Conservation (phyloP, 2,329 filamentous ascomycete genomes). For the Dothiorella sarmentorum region DNA sequence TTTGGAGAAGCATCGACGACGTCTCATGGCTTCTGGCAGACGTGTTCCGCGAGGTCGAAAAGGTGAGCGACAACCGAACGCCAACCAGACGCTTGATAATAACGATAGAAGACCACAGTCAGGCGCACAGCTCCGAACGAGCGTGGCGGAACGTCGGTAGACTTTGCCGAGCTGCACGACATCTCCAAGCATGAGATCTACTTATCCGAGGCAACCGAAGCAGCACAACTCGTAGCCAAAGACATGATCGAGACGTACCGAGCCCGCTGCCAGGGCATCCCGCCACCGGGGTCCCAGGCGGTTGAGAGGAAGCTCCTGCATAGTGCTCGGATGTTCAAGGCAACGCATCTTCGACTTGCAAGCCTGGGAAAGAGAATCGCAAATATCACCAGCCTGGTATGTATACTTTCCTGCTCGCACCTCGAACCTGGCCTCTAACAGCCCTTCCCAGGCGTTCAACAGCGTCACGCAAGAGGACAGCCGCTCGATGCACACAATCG, state of each 20-base stretch:
- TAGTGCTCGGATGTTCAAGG: constrained; percentile 32
- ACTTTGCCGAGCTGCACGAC: constrained; percentile 35
- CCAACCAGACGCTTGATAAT: neutral
- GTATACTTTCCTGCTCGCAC: neutral
- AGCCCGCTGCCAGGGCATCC: neutral
- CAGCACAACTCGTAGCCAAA: constrained; percentile 28
- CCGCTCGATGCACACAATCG: constrained; percentile 46
- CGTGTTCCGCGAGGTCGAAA: constrained; percentile 33
- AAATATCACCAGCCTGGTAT: constrained; percentile 36
- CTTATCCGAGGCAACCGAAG: constrained; percentile 35
- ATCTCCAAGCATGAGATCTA: constrained; percentile 40
- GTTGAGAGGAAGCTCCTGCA: constrained; percentile 20
- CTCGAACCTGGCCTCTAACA: no score
- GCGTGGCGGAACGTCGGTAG: constrained; percentile 22
- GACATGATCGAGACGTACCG: constrained; percentile 24
- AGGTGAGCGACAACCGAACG: constrained; percentile 20
- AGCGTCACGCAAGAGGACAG: constrained; percentile 40
- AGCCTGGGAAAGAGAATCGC: constrained; percentile 37
- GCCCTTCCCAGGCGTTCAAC: constrained; percentile 31
- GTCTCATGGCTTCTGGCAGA: constrained; percentile 29
- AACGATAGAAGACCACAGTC: constrained; percentile 24
- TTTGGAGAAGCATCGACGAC: constrained; percentile 31
- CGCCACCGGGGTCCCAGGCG: constrained; percentile 13
- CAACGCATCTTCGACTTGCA: constrained; percentile 32
- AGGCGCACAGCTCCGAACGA: constrained; percentile 24